These are phyloP conservation scores for Scleromitrula shiraiana DNA, from an alignment of 2,329 filamentous ascomycete genomes.

Conservation along the genomic window DNA sequence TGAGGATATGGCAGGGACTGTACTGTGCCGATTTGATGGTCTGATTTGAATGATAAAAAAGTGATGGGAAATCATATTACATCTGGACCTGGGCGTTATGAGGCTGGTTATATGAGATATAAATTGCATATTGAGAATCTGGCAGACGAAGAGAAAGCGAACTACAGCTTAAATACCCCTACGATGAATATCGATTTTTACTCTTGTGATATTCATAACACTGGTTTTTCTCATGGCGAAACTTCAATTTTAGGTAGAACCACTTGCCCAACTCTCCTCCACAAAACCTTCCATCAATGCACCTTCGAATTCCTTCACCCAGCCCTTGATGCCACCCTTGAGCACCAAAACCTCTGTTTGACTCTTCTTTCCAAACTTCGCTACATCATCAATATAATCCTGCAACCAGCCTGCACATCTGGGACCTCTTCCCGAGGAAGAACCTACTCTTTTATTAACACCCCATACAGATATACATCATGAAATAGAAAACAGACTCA, in stretches of 20 bases:
- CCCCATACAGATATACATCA: background rate
- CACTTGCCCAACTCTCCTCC: constrained; percentile 32
- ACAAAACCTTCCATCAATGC: constrained; percentile 44
- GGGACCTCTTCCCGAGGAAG: constrained; percentile 42
- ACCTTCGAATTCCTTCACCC: constrained; percentile 42
- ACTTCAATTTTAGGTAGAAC: too few relatives aligned
- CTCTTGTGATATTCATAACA: too few relatives aligned
- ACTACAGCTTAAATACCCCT: background rate
- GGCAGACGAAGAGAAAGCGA: background rate
- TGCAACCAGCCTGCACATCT: constrained; percentile 49
- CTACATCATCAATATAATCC: constrained; percentile 43
- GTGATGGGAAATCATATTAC: constrained; percentile 3
- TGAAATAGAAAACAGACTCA: constrained; percentile 25
- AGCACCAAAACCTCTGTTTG: constrained; percentile 40
- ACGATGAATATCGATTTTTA: too few relatives aligned
- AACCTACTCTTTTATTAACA: constrained; percentile 32
- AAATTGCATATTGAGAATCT: constrained; percentile 8
- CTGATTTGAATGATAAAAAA: background rate
- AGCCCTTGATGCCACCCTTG: constrained; percentile 46
- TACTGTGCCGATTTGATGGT: background rate
- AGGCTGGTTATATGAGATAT: constrained; percentile 8
- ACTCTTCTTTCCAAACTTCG: constrained; percentile 32
- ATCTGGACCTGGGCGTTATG: constrained; percentile 7
- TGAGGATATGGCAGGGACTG: background rate
- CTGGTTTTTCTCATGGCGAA: too few relatives aligned